Evolutionary conservation across 805 yeast species (phyloP).

Genomic region (Kuraishia capsulata): DNA sequence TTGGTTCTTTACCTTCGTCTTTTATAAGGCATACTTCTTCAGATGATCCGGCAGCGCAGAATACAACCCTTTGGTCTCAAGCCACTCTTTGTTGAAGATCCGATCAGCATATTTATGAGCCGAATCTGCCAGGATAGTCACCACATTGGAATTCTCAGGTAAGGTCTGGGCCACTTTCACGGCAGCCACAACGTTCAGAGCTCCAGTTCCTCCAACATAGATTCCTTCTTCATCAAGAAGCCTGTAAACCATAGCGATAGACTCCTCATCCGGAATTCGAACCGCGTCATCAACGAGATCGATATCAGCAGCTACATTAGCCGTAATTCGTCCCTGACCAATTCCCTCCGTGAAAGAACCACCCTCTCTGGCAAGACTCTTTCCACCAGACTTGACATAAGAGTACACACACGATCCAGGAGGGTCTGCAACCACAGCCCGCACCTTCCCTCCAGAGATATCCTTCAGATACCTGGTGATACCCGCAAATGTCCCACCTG

Average conservation of each 20-base stretch:
- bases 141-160: constrained; percentile 76
- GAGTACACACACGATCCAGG: constrained; percentile 86
- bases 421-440: constrained; percentile 79
- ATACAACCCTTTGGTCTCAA: constrained; percentile 57
- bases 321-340: constrained; percentile 92
- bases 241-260: constrained; percentile 77
- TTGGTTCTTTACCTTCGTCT: no score
- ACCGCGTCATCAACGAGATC: constrained; percentile 73
- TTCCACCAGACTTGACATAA: constrained; percentile 63
- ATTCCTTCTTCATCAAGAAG: constrained; percentile 85
- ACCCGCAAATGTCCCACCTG: constrained; percentile 92
- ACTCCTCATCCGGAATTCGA: constrained; percentile 66
- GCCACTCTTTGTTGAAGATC: constrained; percentile 71
- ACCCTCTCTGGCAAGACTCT: constrained; percentile 63
- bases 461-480: constrained; percentile 69
- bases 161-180: constrained; percentile 60
- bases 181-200: constrained; percentile 88
- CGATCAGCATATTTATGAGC: constrained; percentile 85
- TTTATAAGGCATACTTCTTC: constrained; percentile 62
- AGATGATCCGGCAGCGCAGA: constrained; percentile 62
- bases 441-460: constrained; percentile 50
- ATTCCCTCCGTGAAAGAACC: constrained; percentile 92
- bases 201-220: constrained; percentile 85
- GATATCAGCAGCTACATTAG: constrained; percentile 66
- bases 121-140: constrained; percentile 82